Evolutionary conservation across 306 rosid species (phyloP), one percentile per base, ranked within the genome.

Genomic region (Luffa aegyptiaca): DNA sequence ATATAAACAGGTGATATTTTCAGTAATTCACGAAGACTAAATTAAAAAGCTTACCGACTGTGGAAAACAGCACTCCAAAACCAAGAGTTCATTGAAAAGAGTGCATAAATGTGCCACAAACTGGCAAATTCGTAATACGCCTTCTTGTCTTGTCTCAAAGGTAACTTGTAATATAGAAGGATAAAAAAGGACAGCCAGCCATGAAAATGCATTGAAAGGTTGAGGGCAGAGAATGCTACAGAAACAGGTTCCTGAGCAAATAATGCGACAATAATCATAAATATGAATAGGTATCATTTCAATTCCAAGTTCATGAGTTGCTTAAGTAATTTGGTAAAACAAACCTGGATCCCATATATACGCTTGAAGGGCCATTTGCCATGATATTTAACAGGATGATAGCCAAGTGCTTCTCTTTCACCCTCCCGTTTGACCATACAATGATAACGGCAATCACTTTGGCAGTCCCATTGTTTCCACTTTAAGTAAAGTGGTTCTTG

Each of bases 331-430:
- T 74, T 51, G 73, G 20, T 56, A 12, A 71, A 46, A 77, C 93
- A 83, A 82, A 91, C 97, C 96, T 93, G 93, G 42, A 93, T 91
- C 75, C 94, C 92, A 70, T 73, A 86, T 42, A 88, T 79, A 55
- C 92, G 92, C 89, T 70, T 65, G 80, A 89, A 87, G 45, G 96
- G 97, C 94, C 96, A 91, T 88, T 91, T 93, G n/a, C 94, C 94
- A 83, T 89, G 90, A 82, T 89, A 91, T 85, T 93, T 89, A 77
- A 89, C 87, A 16, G 91, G 93, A 76, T 39, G 83, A 70, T 76
- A 6, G 41, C 85, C 82, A 21, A 68, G 85, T 63, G 79, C 81
- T 82, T 84, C 88, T 84, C 93, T 86, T 79, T 88, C 89, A 52
- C 83, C 80, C 88, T 93, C 96, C 77, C 84, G 86, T 64, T 88